Conservation (phyloP, 139 green algal genomes). For the Chlamydomonas applanata region DNA sequence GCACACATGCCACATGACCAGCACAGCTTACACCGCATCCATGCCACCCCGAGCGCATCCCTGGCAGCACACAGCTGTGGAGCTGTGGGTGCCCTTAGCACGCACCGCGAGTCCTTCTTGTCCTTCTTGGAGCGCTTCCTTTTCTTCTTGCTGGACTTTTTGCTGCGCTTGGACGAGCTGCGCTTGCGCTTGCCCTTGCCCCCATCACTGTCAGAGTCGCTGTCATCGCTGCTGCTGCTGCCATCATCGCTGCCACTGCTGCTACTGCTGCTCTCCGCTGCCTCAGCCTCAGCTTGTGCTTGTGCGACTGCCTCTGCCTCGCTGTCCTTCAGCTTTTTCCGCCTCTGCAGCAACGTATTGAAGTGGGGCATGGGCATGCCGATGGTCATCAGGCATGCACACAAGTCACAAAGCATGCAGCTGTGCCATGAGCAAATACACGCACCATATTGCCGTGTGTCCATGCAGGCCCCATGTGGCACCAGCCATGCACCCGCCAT, state of each 20-base stretch:
- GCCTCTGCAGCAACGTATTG: conserved; percentile 1
- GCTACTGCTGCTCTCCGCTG: not conserved
- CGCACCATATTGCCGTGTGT: too few relatives aligned
- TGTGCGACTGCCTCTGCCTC: not conserved
- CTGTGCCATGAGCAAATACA: too few relatives aligned
- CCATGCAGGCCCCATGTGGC: too few relatives aligned
- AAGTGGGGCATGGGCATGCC: not conserved
- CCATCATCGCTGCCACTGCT: not conserved
- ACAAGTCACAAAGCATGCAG: not conserved
- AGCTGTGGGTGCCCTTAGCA: too few relatives aligned
- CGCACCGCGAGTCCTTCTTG: conserved; percentile 6
- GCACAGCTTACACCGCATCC: too few relatives aligned
- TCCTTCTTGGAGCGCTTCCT: conserved; percentile 24
- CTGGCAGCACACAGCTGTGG: too few relatives aligned
- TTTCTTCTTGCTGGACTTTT: conserved; percentile 2
- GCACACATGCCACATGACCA: too few relatives aligned
- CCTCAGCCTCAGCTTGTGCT: not conserved
- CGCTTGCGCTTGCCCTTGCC: conserved; percentile 22
- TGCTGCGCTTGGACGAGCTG: conserved; percentile 12
- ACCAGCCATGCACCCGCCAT: not conserved
- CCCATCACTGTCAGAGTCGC: not conserved
- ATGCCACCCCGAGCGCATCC: too few relatives aligned
- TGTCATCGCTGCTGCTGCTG: conserved; percentile 13
- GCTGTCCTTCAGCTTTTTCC: conserved; percentile 1
- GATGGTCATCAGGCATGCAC: too few relatives aligned